Base-by-base conservation (phyloP, 2,329 filamentous ascomycete species). In the Ophiocordyceps camponoti-leonardi region DNA sequence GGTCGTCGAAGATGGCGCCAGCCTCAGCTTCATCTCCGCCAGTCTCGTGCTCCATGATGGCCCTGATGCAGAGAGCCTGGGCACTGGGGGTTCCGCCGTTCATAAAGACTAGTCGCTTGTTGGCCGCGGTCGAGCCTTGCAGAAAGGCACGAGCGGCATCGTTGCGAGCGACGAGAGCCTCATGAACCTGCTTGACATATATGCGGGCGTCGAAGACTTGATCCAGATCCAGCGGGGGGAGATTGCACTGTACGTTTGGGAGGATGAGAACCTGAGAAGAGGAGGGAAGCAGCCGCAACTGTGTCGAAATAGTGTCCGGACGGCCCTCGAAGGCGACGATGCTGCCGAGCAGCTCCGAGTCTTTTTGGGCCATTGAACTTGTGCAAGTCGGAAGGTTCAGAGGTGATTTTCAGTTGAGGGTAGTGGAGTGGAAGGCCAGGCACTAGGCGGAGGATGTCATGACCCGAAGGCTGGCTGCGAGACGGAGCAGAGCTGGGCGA, bases 321-420 rank as follows among this genome's bases (percentile, higher is more conserved):
- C 73, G 65, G 6, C 77, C 77, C 54, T 81, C 77, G 46, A 81
- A 69, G 49, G 76, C 74, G 45, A 81, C 66, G 45, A 81, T 59
- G 54, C 67, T 72, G 42, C 75, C 75, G 42, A 53, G 46, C 30
- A 49, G 44, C n/a, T 52, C 51, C 44, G 53, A 51, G 48, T 54
- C 46, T 39, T 48, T 46, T 41, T 46, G 47, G 33, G 52, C 43
- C 58, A 60, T 61, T 14, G 30, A 14, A 31, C 30, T 31, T 31
- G 30, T 31, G 6, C 30, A 37, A 37, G 35, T 37, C 16, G 35
- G 5, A 18, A 16, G 35, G 8, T 16, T 16, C n/a, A 37, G 8
- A 37, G 16, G n/a, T 37, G 35, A 37, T 7, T 18, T 37, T 18
- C 35, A 19, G 4, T 37, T 16, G 35, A 37, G 16, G 16, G 18